A percentile compares a stretch with the other conserved stretches of the same genome.
phyloP scores from a whole-genome alignment of 2,329 filamentous ascomycete species.

The Calonectria ilicicola region DNA sequence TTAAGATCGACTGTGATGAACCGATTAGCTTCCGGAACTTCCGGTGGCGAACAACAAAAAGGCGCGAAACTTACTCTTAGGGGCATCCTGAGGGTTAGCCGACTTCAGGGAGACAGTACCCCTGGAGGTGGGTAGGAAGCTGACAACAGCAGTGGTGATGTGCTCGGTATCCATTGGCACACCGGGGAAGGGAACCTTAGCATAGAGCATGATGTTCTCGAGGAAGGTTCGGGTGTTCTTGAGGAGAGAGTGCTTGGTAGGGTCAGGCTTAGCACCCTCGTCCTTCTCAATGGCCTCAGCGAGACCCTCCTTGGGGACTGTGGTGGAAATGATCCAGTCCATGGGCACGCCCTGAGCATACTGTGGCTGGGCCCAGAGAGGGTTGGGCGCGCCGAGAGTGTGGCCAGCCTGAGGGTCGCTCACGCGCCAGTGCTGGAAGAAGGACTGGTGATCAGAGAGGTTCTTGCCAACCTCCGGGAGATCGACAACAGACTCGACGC shows the following conservation, averaged over 20 bases:
- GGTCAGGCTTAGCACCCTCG: conserved; percentile 45
- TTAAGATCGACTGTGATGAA: conserved; percentile 35
- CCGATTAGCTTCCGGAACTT: conserved; percentile 2
- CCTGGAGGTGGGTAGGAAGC: conserved; percentile 39
- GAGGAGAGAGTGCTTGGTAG: conserved; percentile 49
- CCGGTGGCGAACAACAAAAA: not conserved
- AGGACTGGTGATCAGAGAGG: conserved; percentile 42
- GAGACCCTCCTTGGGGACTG: conserved; percentile 44
- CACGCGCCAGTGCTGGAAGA: conserved; percentile 47
- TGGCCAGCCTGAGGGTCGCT: conserved; percentile 48
- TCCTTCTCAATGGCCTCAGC: conserved; percentile 47
- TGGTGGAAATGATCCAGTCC: conserved; percentile 51
- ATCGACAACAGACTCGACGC: conserved; percentile 52
- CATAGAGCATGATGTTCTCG: conserved; percentile 38
- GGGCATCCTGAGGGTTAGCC: conserved; percentile 31
- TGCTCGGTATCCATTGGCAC: conserved; percentile 36
- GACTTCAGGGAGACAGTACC: conserved; percentile 37
- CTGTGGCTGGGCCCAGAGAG: conserved; percentile 49
- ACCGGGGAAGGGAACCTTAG: conserved; percentile 39
- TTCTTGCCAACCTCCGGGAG: conserved; percentile 64
- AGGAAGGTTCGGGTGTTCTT: conserved; percentile 35
- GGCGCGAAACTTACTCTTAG: conserved; percentile 31
- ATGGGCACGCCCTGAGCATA: conserved; percentile 50
- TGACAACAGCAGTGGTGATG: conserved; percentile 36
- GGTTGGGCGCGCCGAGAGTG: conserved; percentile 48